Conservation (phyloP, 495 filamentous ascomycete species). For the Monascus purpureus region DNA sequence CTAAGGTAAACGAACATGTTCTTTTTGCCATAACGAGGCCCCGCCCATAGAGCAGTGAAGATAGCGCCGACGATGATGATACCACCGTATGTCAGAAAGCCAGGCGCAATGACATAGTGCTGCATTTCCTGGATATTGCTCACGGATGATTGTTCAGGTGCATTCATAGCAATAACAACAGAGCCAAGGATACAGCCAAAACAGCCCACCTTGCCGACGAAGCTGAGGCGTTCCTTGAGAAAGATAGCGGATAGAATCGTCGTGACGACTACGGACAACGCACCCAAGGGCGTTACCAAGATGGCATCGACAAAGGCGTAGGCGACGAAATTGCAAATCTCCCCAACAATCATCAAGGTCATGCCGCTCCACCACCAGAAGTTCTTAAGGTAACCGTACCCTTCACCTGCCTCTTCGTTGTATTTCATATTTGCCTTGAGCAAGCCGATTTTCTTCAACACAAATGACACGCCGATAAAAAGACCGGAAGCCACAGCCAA, state of each 20-base stretch:
- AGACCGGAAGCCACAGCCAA: constrained; percentile 79
- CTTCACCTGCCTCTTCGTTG: constrained; percentile 89
- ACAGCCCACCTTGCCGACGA: constrained; percentile 92
- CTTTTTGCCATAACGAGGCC: constrained; percentile 84
- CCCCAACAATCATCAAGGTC: constrained; percentile 93
- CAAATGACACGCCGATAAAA: constrained; percentile 93
- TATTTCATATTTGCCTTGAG: constrained; percentile 92
- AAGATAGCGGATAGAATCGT: constrained; percentile 91
- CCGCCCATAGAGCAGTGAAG: constrained; percentile 69
- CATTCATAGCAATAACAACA: constrained; percentile 88
- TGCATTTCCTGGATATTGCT: constrained; percentile 88
- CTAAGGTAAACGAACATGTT: constrained; percentile 96
- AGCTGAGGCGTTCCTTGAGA: constrained; percentile 86
- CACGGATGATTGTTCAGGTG: constrained; percentile 72
- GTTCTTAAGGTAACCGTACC: constrained; percentile 97
- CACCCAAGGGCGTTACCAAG: constrained; percentile 85
- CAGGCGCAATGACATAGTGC: constrained; percentile 71
- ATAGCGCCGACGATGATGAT: constrained; percentile 60
- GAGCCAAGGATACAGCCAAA: constrained; percentile 91
- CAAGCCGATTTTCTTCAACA: constrained; percentile 85
- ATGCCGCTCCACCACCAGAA: constrained; percentile 91
- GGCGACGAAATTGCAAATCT: constrained; percentile 94
- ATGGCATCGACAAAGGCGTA: constrained; percentile 98
- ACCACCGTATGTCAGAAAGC: constrained; percentile 76
- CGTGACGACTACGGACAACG: constrained; percentile 89